Conservation (phyloP, 768 basidiomycete species). For the Clathrus columnatus region DNA sequence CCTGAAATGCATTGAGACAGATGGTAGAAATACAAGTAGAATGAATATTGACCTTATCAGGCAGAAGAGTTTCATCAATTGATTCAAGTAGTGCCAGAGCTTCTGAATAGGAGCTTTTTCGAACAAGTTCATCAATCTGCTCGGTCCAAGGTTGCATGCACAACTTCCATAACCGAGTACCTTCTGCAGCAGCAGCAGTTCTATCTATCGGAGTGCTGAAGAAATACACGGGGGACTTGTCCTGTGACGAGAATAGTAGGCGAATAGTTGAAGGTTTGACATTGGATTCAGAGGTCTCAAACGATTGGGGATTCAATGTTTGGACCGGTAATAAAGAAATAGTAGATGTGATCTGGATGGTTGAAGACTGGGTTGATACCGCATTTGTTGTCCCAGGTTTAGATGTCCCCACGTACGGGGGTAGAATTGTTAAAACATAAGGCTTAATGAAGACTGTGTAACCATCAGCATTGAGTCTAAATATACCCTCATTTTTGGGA, state of each 20-base stretch:
- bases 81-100: constrained; percentile 72
- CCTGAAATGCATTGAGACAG: constrained; percentile 27
- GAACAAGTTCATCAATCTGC: constrained; percentile 79
- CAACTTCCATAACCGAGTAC: constrained; percentile 72
- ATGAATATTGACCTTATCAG: constrained; percentile 60
- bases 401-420: constrained; percentile 29
- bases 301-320: constrained; percentile 49
- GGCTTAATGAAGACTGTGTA: constrained; percentile 60
- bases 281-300: constrained; percentile 24
- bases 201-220: constrained; percentile 72
- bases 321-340: constrained; percentile 55
- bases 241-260: constrained; percentile 49
- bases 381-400: constrained; percentile 24
- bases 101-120: constrained; percentile 58
- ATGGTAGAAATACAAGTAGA: not conserved
- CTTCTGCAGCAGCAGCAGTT: constrained; percentile 52
- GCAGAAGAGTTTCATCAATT: constrained; percentile 47
- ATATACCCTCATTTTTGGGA: not conserved
- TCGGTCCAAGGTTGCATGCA: constrained; percentile 64
- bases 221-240: constrained; percentile 49
- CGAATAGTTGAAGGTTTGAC: constrained; percentile 39
- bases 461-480: constrained; percentile 6
- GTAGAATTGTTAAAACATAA: constrained; percentile 68
- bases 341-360: constrained; percentile 64
- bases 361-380: constrained; percentile 43